Base-by-base conservation (phyloP, 306 rosid species). In the Albizia julibrissin region DNA sequence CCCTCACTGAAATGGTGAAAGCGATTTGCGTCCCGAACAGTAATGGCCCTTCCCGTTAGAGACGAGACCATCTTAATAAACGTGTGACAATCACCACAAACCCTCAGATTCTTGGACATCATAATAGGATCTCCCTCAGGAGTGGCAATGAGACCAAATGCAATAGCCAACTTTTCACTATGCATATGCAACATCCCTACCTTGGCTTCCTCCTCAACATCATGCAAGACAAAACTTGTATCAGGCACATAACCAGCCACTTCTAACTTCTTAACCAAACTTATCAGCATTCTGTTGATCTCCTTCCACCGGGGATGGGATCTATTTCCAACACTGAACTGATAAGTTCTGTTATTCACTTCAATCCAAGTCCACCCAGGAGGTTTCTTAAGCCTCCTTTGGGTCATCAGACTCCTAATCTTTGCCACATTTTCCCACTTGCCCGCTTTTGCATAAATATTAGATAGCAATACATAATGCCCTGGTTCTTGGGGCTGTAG, bases 311-410 rank as follows among this genome's bases (percentile, higher is more conserved):
- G 81, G 11, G 89, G 92, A 87, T 94, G 97, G 18, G 90, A 78
- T 85, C 83, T 90, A 61, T 92, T 94, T 49, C 95, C 92, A 42
- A 87, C 89, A 11, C 87, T 79, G 69, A 94, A 92, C 80, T 90
- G 91, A 83, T 87, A 77, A 37, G 87, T 84, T 79, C 81, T 76
- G 74, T 88, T 83, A 64, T 69, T 86, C 73, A 88, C 90, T 86
- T 94, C 98, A 64, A 91, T 89, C 95, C 94, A 89, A 67, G 95
- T 89, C 91, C 89, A 92, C 40, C 97, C 92, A 6, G 95, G 89
- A 79, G 89, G 70, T 86, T 94, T 94, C 86, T 89, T 92, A 65
- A 91, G 84, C 69, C 82, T 89, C 87, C 84, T 88, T 54, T 80
- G 87, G 8, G 91, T 86, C 91, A 91, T 86, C 73, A 88, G 78